Conservation (phyloP, 1,284 basidiomycete genomes). For the Heliocybe sulcata region DNA sequence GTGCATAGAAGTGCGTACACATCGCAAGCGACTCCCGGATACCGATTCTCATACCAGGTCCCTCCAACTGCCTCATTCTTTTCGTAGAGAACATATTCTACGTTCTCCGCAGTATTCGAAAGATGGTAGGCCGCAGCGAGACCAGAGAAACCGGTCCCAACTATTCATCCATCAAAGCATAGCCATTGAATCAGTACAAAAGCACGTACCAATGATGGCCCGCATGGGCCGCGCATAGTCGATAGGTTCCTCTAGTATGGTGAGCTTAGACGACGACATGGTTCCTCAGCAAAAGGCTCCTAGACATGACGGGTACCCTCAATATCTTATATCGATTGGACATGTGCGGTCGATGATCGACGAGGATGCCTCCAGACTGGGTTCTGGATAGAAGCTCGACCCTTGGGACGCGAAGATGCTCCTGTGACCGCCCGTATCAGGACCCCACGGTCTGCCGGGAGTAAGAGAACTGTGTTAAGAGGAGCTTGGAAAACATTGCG, state of each 20-base stretch:
- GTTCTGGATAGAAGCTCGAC: too few relatives aligned
- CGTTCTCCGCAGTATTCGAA: slow-evolving; percentile 21
- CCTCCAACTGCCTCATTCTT: slow-evolving; percentile 51
- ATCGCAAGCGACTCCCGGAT: slow-evolving; percentile 35
- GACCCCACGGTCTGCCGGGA: too few relatives aligned
- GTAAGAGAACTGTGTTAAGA: too few relatives aligned
- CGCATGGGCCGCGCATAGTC: neutral
- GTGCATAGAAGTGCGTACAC: slow-evolving; percentile 47
- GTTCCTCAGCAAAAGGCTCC: too few relatives aligned
- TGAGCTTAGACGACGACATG: neutral
- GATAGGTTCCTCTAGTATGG: neutral
- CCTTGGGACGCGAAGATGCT: too few relatives aligned
- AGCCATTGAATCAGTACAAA: neutral
- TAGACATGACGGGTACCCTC: too few relatives aligned
- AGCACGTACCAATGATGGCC: neutral
- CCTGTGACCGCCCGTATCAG: too few relatives aligned
- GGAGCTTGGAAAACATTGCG: too few relatives aligned
- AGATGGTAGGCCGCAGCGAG: neutral
- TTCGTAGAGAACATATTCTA: slow-evolving; percentile 52
- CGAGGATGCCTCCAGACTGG: too few relatives aligned
- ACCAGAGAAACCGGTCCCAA: neutral
- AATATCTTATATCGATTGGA: too few relatives aligned
- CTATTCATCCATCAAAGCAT: neutral
- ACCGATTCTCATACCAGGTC: slow-evolving; percentile 28
- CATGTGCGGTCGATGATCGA: too few relatives aligned